Conservation (phyloP, 805 yeast species). For the Lipomyces anomalus region DNA sequence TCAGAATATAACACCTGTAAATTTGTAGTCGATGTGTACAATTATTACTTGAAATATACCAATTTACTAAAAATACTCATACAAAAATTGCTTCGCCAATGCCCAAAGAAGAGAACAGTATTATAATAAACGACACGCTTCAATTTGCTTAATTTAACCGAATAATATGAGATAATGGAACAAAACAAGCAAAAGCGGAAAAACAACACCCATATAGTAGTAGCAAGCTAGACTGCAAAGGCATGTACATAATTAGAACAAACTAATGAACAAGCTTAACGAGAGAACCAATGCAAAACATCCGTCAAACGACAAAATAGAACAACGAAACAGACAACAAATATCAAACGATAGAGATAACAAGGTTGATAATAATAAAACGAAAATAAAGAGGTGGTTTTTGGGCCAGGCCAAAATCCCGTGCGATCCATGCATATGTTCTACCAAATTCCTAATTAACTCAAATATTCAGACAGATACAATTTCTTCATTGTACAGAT, state of each 20-base stretch:
- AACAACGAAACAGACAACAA: constrained; percentile 6
- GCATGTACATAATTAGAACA: constrained; percentile 3
- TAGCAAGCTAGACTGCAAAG: background rate
- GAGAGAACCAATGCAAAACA: constrained; percentile 2
- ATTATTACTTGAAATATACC: no score
- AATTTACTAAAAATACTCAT: no score
- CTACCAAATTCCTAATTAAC: no score
- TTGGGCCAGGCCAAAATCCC: no score
- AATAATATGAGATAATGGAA: constrained; percentile 5
- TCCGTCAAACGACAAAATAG: constrained; percentile 4
- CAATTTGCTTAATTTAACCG: background rate
- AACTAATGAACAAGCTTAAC: background rate
- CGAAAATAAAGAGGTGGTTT: no score
- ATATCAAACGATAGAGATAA: no score
- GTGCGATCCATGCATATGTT: no score
- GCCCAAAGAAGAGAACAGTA: constrained; percentile 3
- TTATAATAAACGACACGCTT: constrained; percentile 1
- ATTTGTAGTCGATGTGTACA: no score
- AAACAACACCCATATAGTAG: background rate
- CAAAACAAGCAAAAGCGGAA: constrained; percentile 4
- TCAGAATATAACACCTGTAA: no score
- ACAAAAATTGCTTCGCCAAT: constrained; percentile 1
- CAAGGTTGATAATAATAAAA: no score
- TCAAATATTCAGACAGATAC: no score
- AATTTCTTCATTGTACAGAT: no score